These are phyloP conservation scores for Lichtheimia corymbifera DNA, from an alignment of 371 early-diverging fungal genomes.

Conservation along the genomic window DNA sequence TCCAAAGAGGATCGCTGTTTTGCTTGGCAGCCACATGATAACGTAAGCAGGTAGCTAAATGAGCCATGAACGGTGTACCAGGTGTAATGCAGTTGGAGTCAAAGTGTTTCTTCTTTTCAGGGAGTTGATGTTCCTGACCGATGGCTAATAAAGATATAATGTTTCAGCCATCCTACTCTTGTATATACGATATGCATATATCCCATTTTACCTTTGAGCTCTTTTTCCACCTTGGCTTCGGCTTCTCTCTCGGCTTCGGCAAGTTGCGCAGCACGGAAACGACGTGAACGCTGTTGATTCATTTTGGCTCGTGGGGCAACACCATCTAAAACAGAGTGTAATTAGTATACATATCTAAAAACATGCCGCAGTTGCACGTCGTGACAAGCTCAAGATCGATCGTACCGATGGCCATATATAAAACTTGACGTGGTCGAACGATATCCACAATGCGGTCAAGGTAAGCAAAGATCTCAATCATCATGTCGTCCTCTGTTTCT, in stretches of 20 bases:
- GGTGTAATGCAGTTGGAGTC: conserved; percentile 99
- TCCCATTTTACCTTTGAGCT: conserved; percentile 36
- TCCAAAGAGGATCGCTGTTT: conserved; percentile 90
- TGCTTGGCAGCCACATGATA: conserved; percentile 91
- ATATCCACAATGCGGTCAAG: conserved; percentile 93
- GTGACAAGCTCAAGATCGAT: not conserved
- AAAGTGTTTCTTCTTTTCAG: conserved; percentile 74
- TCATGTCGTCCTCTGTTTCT: conserved; percentile 92
- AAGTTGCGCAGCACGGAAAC: conserved; percentile 95
- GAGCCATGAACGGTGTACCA: conserved; percentile 98
- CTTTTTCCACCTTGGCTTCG: conserved; percentile 63
- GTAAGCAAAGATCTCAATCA: conserved; percentile 91
- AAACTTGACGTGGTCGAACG: conserved; percentile 90
- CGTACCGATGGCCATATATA: conserved; percentile 95
- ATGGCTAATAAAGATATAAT: conserved; percentile 36
- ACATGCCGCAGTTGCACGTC: too few species aligned
- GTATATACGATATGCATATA: not conserved
- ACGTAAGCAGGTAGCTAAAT: conserved; percentile 81
- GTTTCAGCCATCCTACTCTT: too few species aligned
- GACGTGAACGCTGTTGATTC: conserved; percentile 99
- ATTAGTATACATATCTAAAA: too few species aligned
- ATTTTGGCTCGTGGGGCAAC: conserved; percentile 99
- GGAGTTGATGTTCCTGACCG: conserved; percentile 49
- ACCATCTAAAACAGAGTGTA: conserved; percentile 77
- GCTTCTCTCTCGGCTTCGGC: conserved; percentile 76